Evolutionary conservation across 129 eudicot species (phyloP), one percentile per base, ranked within the genome.

Genomic region (Pseudognaphalium luteoalbum): DNA sequence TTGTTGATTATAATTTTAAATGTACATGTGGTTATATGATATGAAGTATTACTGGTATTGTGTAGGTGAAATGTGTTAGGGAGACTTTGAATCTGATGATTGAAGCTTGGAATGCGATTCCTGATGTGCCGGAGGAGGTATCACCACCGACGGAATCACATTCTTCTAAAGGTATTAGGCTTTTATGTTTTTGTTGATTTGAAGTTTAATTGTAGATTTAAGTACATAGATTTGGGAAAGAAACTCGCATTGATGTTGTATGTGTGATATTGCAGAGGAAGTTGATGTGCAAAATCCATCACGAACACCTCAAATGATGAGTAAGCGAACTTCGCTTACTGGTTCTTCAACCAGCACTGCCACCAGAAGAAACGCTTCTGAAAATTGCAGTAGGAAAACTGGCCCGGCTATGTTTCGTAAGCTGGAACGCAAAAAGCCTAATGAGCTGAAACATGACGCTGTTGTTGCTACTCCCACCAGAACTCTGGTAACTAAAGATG

Each of bases 71-170:
- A 85, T 83, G 78, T 39, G 91, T 86, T 4, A 89, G 98, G 77
- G 96, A 88, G 85, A 85, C 93, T 2, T 89, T 92, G 96, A 86
- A 77, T 60, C 86, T 75, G 87, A 78, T 87, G 98, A 74, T 92
- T 29, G 90, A 87, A 44, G 90, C 86, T 21, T 92, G 98, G 98
- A 92, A 86, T 81, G 88, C 78, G 57, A 81, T 92, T 78, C 93
- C 96, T 61, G 96, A 92, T 83, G 75, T 59, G 42, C 21, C 79
- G 3, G 90, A 85, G 70, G 87, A 82, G 81, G 87, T 81, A 16
- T 83, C 89, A 5, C 78, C 77, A 9, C 83, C 69, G 1, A 82
- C 81, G 0, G 85, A 76, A 73, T 85, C 88, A 30, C 82, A 82
- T 21, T 75, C 86, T 33, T 78, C 82, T 28, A 89, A 78, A 89